phyloP scores from a whole-genome alignment of 352 stramenopile genomes.

The Peronospora belbahrii region DNA sequence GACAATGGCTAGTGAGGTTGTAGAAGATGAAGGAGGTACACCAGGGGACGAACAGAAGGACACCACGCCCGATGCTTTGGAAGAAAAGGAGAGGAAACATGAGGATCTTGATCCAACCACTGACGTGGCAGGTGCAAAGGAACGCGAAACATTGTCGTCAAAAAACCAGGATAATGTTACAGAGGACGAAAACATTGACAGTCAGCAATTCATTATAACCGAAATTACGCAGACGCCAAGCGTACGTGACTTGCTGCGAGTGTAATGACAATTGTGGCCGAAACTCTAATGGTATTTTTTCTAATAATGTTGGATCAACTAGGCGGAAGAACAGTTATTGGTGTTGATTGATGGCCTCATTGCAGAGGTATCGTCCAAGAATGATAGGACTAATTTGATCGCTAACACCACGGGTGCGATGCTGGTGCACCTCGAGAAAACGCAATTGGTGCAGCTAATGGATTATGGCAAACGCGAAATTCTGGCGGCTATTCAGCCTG shows the following conservation, averaged over 20 bases:
- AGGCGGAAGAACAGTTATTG: slow-evolving; percentile 56
- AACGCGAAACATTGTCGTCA: not conserved
- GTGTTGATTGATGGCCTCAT: slow-evolving; percentile 50
- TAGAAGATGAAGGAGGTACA: not conserved
- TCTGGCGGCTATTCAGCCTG: slow-evolving; percentile 22
- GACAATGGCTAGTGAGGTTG: not conserved
- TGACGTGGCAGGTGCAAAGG: not conserved
- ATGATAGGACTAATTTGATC: slow-evolving; percentile 48
- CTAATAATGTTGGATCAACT: not conserved
- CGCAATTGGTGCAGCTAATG: slow-evolving; percentile 50
- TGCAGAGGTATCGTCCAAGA: slow-evolving; percentile 47
- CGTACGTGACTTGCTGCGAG: slow-evolving; percentile 14
- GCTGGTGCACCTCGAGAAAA: slow-evolving; percentile 72
- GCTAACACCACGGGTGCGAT: slow-evolving; percentile 64
- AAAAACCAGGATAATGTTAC: not conserved
- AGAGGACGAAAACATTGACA: not conserved
- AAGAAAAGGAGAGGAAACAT: slow-evolving; percentile 24
- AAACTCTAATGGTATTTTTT: not conserved
- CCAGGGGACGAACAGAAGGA: slow-evolving; percentile 6
- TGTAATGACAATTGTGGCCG: not conserved
- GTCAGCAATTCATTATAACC: slow-evolving; percentile 7
- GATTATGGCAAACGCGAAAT: slow-evolving; percentile 54
- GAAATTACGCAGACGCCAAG: slow-evolving; percentile 6
- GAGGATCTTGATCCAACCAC: slow-evolving; percentile 7
- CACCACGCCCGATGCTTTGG: not conserved